Base-by-base conservation (phyloP, 2,329 filamentous ascomycete species). In the Hirsutella thompsonii region DNA sequence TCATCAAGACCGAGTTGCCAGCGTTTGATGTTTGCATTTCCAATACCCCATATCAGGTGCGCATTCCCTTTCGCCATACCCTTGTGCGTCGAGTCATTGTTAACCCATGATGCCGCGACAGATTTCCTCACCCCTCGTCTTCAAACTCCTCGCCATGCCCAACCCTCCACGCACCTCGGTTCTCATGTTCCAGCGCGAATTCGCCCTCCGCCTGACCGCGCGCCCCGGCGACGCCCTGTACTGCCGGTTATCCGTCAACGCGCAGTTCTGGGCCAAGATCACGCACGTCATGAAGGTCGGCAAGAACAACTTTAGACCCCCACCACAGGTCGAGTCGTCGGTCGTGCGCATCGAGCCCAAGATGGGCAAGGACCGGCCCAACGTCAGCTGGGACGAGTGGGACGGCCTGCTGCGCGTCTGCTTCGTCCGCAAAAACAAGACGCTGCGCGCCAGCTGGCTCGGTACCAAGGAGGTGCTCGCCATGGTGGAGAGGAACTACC, bases 141-240 rank as follows among this genome's bases (percentile, higher is more conserved):
- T 95, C 72, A 80, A 90, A 62, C 78, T 96, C 37, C 75, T 96
- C 39, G 76, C 84, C 21, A 79, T 90, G 47, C 79, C 77, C 4
- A 87, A 87, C 35, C 81, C 88, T 1, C 92, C 92, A 0, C 70
- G 90, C 28, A 79, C 78, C 45, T 89, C 83, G 52, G 77, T 96
- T 48, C 86, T 96, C 64, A 94, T 94, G 88, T 92, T 94, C 55
- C 90, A 96, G 67, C 79, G 88, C 55, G 90, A 96, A 64, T 95
- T 95, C 55, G 89, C 89, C 16, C 79, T 94, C 60, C 78, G 90
- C 32, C 69, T 96, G 29, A 90, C 93, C 42, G 92, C 92, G 13
- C 81, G 82, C 36, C 86, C 90, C 0, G 86, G 86, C 8, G 89
- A 95, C 56, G 76, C 87, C 40, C 76, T 96, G 8, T 96, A 95